phyloP scores from a whole-genome alignment of 306 rosid species.

The Castanospermum australe region DNA sequence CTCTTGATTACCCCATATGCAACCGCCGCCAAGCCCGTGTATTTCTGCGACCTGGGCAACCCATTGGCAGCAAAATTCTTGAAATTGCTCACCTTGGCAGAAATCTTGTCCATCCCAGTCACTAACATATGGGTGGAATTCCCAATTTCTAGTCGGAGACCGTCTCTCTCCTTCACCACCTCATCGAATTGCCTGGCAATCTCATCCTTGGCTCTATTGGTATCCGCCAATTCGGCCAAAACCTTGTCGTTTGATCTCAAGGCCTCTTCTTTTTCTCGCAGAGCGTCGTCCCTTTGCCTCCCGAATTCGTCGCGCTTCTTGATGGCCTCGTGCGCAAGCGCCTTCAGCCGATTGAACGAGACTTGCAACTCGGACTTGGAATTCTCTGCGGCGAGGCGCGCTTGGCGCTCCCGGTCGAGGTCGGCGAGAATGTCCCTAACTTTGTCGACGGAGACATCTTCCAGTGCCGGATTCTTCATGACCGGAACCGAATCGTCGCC shows the following conservation, averaged over 20 bases:
- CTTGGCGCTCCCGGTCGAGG: constrained; percentile 87
- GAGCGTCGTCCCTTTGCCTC: constrained; percentile 78
- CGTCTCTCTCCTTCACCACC: constrained; percentile 66
- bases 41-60: constrained; percentile 76
- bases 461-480: constrained; percentile 36
- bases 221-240: constrained; percentile 51
- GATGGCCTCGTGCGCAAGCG: constrained; percentile 79
- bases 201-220: constrained; percentile 52
- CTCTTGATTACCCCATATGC: constrained; percentile 88
- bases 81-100: constrained; percentile 69
- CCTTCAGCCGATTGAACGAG: constrained; percentile 72
- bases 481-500: constrained; percentile 64
- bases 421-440: constrained; percentile 66
- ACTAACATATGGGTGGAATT: constrained; percentile 88
- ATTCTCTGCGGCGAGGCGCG: constrained; percentile 72
- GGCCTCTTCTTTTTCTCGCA: constrained; percentile 69
- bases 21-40: constrained; percentile 75
- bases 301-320: constrained; percentile 80
- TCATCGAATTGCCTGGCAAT: constrained; percentile 59
- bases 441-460: constrained; percentile 63
- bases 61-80: constrained; percentile 55
- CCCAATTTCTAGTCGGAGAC: constrained; percentile 72
- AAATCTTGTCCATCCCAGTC: constrained; percentile 89
- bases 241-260: constrained; percentile 45
- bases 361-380: constrained; percentile 67